Evolutionary conservation across 306 rosid genomes (phyloP), one percentile per base, ranked within the genome.

Genomic region (Rosa chinensis): DNA sequence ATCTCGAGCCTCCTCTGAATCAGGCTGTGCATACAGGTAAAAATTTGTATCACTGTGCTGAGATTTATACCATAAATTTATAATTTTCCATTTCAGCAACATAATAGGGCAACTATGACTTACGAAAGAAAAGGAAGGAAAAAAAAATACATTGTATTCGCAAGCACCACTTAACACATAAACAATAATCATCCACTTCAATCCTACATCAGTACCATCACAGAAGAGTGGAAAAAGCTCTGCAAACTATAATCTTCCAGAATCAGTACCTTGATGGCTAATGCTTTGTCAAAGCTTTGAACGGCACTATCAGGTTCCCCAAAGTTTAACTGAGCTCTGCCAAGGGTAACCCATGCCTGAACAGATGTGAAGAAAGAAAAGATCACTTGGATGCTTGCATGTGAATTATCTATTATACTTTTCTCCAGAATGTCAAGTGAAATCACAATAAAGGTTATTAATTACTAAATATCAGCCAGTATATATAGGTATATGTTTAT

Each of bases 261-360:
- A 88, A 82, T 73, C 53, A 48, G 69, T 85, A 92, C 97, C 97
- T 91, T 91, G 82, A 92, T 84, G 73, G 92, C 92, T 82, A 89
- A 72, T 53, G 99, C 92, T 82, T 75, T 86, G 81, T 94, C 97
- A 82, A 94, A 94, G 85, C 95, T 94, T 73, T 88, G 87, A 69
- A 89, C 78, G 37, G 95, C 97, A 77, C 83, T 87, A 85, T 94
- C 97, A 13, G 99, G 97, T 84, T 94, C 97, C 62, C 97, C 97
- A 78, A 85, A 94, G 84, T 94, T 92, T 75, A 94, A 85, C 81
- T 92, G 97, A 71, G 99, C 92, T 82, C 99, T 91, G 68, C 97
- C 99, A 72, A 94, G 97, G 62, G 99, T 92, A 72, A 91, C 80
- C 99, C 97, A 91, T 56, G 95, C 97, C 97, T 94, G 83, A 43